These are phyloP conservation scores for Thraustochytrium sp. DNA, from an alignment of 352 stramenopile species.

Conservation along the genomic window DNA sequence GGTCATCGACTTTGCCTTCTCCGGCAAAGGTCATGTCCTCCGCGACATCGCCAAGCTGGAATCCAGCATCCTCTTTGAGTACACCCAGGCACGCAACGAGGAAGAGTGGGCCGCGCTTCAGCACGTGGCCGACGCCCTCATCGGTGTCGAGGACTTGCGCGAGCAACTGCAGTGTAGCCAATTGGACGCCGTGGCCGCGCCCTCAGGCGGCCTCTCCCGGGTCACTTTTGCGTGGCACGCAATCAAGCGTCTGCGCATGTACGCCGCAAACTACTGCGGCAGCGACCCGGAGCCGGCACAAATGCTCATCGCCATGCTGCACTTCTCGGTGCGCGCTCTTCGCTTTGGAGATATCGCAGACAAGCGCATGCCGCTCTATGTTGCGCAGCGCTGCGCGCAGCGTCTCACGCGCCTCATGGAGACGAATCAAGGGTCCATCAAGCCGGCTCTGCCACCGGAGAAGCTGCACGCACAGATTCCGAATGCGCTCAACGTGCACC, in stretches of 20 bases:
- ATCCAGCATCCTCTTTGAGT: slow-evolving; percentile 33
- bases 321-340: background rate
- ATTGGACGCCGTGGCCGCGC: background rate
- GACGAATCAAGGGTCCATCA: background rate
- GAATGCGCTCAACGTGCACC: background rate
- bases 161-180: background rate
- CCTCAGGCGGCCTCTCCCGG: background rate
- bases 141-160: background rate
- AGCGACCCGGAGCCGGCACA: slow-evolving; percentile 1
- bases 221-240: background rate
- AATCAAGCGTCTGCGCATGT: slow-evolving; percentile 18
- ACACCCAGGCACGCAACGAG: background rate
- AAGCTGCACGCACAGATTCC: background rate
- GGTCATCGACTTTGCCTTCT: slow-evolving; percentile 43
- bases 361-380: slow-evolving; percentile 2
- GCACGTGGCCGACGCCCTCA: background rate
- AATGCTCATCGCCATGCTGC: slow-evolving; percentile 31
- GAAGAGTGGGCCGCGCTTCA: background rate
- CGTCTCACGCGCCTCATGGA: background rate
- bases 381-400: background rate
- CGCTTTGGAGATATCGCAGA: slow-evolving; percentile 5
- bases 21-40: background rate
- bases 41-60: slow-evolving; percentile 27
- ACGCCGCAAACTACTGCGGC: slow-evolving; percentile 4
- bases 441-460: background rate